Evolutionary conservation across 441 rosid genomes (phyloP), one percentile per base, ranked within the genome.

Genomic region (Biscutella auriculata): DNA sequence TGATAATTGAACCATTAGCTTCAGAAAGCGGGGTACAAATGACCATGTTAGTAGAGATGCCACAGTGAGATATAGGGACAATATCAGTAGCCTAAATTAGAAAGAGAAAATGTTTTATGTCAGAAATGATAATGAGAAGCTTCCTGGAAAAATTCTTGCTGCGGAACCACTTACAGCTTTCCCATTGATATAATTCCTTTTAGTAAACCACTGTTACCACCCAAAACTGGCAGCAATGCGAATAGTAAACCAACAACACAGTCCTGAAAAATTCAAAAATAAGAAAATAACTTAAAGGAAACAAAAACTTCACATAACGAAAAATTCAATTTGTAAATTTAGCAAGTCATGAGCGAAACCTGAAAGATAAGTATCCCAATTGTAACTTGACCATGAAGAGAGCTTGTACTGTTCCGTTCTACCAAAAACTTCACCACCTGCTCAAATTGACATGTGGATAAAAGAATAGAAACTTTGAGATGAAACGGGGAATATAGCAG

Each of bases 341-440:
- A 52, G 26, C 54, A 56, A 9, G 12, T 15, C 56, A 41, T 46
- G 10, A 42, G 33, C 28, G 39, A 51, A 71, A 89, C 99, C 99
- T 89, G 99, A 75, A 93, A 83, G 63, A 93, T 89, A 65, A 93
- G 91, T 15, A 95, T 93, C 56, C 97, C 99, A 25, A 93, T 85
- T 23, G 97, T 87, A 52, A 93, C 95, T 81, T 93, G 97, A 69
- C 99, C 99, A 62, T 89, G 97, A 59, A 85, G 85, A 61, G 88
- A 63, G 75, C 64, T 87, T 65, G 70, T 83, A 45, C 78, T 76
- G 57, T 81, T 89, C 55, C 78, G 78, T 66, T 93, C 99, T 29
- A 84, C 75, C 60, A 93, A 75, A 82, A 85, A 93, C 69, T 93
- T 93, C 50, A 93, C 97, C 68, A 93, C 99, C 99, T 93, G 77